Base-by-base conservation (phyloP, 2,329 filamentous ascomycete species). In the Cladorrhinum sp. region DNA sequence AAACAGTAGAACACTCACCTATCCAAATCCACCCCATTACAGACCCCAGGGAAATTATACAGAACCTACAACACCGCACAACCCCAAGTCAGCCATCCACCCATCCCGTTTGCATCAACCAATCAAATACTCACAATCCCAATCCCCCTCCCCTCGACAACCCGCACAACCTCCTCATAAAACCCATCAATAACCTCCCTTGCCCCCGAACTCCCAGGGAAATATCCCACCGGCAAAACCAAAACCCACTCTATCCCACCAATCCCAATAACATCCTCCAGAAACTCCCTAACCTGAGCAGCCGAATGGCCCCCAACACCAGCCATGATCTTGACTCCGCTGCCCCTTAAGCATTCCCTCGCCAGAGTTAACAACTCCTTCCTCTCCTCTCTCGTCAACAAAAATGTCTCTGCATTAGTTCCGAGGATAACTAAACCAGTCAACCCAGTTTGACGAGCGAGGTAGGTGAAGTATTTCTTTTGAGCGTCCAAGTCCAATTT, bases 1-100 rank as follows among this genome's bases (percentile, higher is more conserved):
- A n/a, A n/a, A n/a, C n/a, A n/a, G 14, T 36, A 49, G 2, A 48
- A 28, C 24, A 54, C 55, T 21, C 36, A 63, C 61, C 61, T 62
- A 53, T 89, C 86, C 23, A 90, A 76, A 70, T 90, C 87, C 2
- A 90, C 76, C 23, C 87, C 87, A 64, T 87, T 87, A 68, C 84
- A 88, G 20, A 90, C 86, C 12, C 77, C 84, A 0, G 87, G 87
- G 73, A 89, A 90, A 72, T 89, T 89, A 73, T 89, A 88, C 14
- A 89, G 73, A 46, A 90, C 79, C 30, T 42, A 42, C 4, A 28
- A 28, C 26, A 28, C 9, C 26, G 9, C 26, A 28, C 4, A 28
- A 28, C 26, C 26, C 26, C 26, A 28, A 5, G 9, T 28, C 9
- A 28, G 26, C 26, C 9, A 4, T 28, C 9, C 26, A 28, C 9